These are phyloP conservation scores for Phaeosphaeriaceae sp. DNA, from an alignment of 2,329 filamentous ascomycete species.

Conservation along the genomic window DNA sequence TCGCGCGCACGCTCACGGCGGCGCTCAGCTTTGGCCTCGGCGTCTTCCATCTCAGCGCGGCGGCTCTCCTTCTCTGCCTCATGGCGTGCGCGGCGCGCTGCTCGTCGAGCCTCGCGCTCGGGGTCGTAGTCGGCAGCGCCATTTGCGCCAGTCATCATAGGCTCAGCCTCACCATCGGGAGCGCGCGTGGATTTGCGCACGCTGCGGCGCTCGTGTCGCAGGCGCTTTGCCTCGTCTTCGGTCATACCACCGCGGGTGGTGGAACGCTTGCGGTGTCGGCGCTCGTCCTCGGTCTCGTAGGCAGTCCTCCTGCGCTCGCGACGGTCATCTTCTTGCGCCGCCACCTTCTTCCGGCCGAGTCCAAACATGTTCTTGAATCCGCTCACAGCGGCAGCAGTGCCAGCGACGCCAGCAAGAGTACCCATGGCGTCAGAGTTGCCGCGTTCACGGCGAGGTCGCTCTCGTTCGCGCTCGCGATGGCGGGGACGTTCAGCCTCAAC, in stretches of 20 bases:
- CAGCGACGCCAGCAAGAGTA: constrained; percentile 39
- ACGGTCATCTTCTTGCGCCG: constrained; percentile 37
- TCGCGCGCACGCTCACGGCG: constrained; percentile 49
- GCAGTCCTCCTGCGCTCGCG: constrained; percentile 41
- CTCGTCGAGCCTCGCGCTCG: constrained; percentile 48
- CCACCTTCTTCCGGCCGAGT: constrained; percentile 45
- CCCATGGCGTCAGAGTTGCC: constrained; percentile 71
- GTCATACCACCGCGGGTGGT: constrained; percentile 43
- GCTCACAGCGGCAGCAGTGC: constrained; percentile 53
- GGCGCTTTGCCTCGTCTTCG: constrained; percentile 47
- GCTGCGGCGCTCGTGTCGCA: constrained; percentile 47
- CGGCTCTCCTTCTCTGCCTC: constrained; percentile 47
- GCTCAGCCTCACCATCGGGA: constrained; percentile 34
- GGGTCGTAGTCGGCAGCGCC: constrained; percentile 42
- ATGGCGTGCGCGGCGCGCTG: constrained; percentile 42
- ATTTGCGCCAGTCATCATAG: constrained; percentile 35
- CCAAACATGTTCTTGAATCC: constrained; percentile 65
- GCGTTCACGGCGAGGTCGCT: constrained; percentile 55
- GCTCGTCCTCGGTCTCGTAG: constrained; percentile 49
- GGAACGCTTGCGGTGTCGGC: constrained; percentile 47
- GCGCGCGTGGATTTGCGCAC: constrained; percentile 36
- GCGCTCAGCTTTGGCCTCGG: constrained; percentile 45
- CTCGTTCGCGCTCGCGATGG: constrained; percentile 47
- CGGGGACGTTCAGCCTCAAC: constrained; percentile 53
- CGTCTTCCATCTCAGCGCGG: constrained; percentile 45